Percentiles rank a stretch among this genome's conserved stretches.
phyloP scores from a whole-genome alignment of 192 early-diverging fungal species.

The Dispira parvispora region DNA sequence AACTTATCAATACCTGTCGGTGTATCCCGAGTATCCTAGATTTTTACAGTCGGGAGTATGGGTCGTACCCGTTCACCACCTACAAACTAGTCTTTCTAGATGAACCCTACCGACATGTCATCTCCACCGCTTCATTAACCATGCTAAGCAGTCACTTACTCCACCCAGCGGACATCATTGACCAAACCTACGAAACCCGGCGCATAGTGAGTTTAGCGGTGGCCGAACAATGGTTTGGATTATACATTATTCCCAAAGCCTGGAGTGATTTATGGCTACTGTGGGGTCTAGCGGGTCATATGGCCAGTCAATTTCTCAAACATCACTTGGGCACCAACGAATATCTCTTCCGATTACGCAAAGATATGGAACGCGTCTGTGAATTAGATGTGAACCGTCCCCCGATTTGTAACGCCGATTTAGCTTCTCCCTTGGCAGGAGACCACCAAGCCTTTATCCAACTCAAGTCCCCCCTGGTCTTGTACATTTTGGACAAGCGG shows the following conservation, averaged over 20 bases:
- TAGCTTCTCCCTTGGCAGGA: conserved; percentile 29
- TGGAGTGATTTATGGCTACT: conserved; percentile 86
- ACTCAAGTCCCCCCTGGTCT: conserved; percentile 72
- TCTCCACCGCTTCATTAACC: conserved; percentile 66
- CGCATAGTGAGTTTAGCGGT: conserved; percentile 47
- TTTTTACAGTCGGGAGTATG: conserved; percentile 75
- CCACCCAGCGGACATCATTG: conserved; percentile 57
- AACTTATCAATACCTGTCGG: conserved; percentile 42
- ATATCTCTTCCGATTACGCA: conserved; percentile 54
- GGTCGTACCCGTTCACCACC: conserved; percentile 68
- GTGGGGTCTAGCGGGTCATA: conserved; percentile 59
- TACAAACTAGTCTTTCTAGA: conserved; percentile 84
- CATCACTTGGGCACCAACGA: conserved; percentile 81
- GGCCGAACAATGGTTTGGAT: conserved; percentile 91
- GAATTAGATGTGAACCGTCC: conserved; percentile 73
- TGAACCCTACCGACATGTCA: conserved; percentile 43
- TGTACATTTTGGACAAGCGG: conserved; percentile 83
- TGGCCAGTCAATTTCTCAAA: conserved; percentile 54
- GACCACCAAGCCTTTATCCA: conserved; percentile 57
- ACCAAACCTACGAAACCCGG: conserved; percentile 75
- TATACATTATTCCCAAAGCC: conserved; percentile 48
- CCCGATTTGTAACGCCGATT: conserved; percentile 56
- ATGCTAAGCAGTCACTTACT: conserved; percentile 52
- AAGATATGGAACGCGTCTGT: conserved; percentile 73
- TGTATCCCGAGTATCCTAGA: conserved; percentile 36